Conservation (phyloP, 2,329 filamentous ascomycete genomes). For the Fusarium secorum region DNA sequence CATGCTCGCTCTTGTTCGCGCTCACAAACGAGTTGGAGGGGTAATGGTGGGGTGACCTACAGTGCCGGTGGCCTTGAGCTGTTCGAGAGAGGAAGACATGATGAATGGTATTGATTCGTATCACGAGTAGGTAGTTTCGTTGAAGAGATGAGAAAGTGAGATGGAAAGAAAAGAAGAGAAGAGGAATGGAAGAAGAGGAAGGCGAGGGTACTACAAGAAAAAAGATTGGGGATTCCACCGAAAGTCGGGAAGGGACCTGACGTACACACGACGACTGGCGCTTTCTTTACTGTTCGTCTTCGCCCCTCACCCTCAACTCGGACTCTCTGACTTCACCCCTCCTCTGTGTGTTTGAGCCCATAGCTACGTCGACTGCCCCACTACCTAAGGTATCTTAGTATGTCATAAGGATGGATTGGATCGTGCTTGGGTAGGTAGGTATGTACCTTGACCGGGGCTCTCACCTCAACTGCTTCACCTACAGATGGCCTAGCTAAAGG, state of each 20-base stretch:
- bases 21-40: constrained; percentile 43
- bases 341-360: constrained; percentile 16
- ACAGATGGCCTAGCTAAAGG: neutral
- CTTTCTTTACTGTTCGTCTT: constrained; percentile 30
- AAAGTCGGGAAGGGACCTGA: constrained; percentile 36
- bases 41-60: constrained; percentile 65
- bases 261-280: constrained; percentile 33
- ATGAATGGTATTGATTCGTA: constrained; percentile 31
- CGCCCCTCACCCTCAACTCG: constrained; percentile 18
- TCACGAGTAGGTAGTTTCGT: constrained; percentile 15
- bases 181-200: constrained; percentile 11
- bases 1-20: constrained; percentile 10
- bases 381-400: constrained; percentile 1
- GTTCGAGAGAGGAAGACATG: constrained; percentile 92
- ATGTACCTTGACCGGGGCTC: constrained; percentile 17
- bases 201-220: constrained; percentile 21
- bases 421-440: neutral
- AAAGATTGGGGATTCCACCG: constrained; percentile 32
- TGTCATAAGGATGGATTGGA: constrained; percentile 16
- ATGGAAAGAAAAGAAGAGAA: constrained; percentile 12
- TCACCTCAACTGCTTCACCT: constrained; percentile 32
- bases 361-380: constrained; percentile 18
- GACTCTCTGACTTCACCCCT: constrained; percentile 19
- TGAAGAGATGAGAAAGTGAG: constrained; percentile 16
- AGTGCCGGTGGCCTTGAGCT: constrained; percentile 96